Base-by-base conservation (phyloP, 208 protist genomes). In the Trypanosoma conorhini region DNA sequence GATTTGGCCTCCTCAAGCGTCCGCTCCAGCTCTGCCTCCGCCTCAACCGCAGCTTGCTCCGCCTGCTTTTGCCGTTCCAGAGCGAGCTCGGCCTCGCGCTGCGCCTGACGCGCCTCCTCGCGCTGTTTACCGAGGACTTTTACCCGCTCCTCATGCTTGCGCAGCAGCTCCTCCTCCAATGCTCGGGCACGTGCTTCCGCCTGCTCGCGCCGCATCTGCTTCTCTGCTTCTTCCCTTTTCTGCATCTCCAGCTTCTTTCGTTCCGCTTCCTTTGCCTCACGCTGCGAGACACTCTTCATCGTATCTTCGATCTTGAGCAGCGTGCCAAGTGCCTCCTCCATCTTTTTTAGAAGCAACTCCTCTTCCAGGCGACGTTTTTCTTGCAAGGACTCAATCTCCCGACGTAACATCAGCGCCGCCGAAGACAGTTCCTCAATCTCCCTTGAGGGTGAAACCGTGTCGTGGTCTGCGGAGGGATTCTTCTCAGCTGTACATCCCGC, bases 21-120 rank as follows among this genome's bases (percentile, higher is more conserved):
- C 38, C 72, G 72, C 66, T 87, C 71, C 54, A 95, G 81, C 62
- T 91, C 83, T 55, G 63, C 62, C 74, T 96, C 88, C 55, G 81
- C 77, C 26, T 74, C 78, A 8, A 88, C 62, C 5, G 88, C 85
- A 51, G 80, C 85, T 33, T 78, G 75, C 63, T 96, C 91, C 17
- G 78, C 85, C 63, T 80, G 59, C 48, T 64, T 76, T 70, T 93
- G 91, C 24, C 81, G 82, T 71, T 79, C 79, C 33, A 88, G 28
- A 19, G 86, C 86, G 44, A 81, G 63, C 28, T 85, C 78, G 3
- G 87, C 91, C 61, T 85, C 86, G 30, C 80, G 69, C 68, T 91
- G 82, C 24, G 84, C 84, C 42, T 85, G 21, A 21, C 81, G 81
- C 0, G 91, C 86, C 28, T 81, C 69, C 63, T 95, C 85, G 4